Evolutionary conservation across 192 early-diverging fungal genomes (phyloP), one percentile per base, ranked within the genome.

Genomic region (Podila minutissima): DNA sequence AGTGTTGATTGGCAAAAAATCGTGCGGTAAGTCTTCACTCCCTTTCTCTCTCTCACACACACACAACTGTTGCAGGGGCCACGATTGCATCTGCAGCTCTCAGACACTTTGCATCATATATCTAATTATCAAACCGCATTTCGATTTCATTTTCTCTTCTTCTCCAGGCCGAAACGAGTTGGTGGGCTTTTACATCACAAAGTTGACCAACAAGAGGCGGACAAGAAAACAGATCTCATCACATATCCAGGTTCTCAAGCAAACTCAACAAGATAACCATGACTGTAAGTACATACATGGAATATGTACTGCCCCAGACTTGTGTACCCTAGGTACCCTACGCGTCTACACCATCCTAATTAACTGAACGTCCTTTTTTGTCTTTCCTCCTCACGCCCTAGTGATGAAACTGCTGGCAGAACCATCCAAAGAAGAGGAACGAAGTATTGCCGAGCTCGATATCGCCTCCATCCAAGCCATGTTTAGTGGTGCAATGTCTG

Each of bases 191-290:
- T 55, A 55, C 24, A 55, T 55, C 53, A 55, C 53, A n/a, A 55
- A 26, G 53, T 24, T 55, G n/a, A 55, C 53, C n/a, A 55, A 55
- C 53, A 55, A 55, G 53, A 55, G n/a, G 19, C n/a, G 53, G 53
- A 55, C 53, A 26, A n/a, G 53, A 55, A 55, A 55, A 26, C 53
- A 55, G 17, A 55, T 55, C n/a, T 55, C 53, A 22, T 55, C 53
- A n/a, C 53, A 55, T 26, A 55, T 55, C 22, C 53, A 55, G 24
- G 53, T 55, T 10, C 53, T 55, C 53, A 55, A 55, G 22, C 53
- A 55, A 17, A 55, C 53, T 10, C 53, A 55, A 55, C 53, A 55
- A 55, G 53, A 55, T 24, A 26, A 55, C n/a, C 53, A 55, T 24
- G 53, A 55, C 12, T 26, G 53, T 55, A 24, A 26, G 53, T 55